A percentile compares a stretch with the other conserved stretches of the same genome.
phyloP scores from a whole-genome alignment of 257 asterid genomes.

The Solanum medicagineum region DNA sequence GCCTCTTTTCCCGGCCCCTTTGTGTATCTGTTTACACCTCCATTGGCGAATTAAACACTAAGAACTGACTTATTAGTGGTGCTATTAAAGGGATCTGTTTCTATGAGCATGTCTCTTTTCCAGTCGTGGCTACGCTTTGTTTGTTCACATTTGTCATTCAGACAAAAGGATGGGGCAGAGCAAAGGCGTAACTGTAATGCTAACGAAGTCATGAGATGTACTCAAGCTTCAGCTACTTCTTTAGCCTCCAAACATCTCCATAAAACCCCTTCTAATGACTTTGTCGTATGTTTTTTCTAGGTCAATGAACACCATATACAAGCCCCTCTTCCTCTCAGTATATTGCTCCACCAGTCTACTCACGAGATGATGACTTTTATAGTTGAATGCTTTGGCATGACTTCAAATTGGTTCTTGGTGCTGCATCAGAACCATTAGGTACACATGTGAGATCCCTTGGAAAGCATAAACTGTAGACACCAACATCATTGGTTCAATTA shows the following conservation, averaged over 20 bases:
- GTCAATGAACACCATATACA: background rate
- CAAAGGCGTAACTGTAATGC: too few species aligned
- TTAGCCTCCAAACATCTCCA: background rate
- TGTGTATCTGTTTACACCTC: too few species aligned
- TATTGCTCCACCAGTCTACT: background rate
- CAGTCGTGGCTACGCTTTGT: too few species aligned
- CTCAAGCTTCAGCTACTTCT: background rate
- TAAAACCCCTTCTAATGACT: background rate
- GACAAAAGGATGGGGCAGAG: too few species aligned
- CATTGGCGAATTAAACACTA: too few species aligned
- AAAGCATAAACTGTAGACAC: background rate
- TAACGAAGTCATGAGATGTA: too few species aligned
- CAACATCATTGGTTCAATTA: background rate
- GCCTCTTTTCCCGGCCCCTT: too few species aligned
- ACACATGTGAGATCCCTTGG: background rate
- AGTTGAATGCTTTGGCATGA: background rate
- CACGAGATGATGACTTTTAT: background rate
- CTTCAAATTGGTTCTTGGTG: background rate
- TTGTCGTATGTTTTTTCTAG: background rate
- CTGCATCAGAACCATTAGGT: background rate
- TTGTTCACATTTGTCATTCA: too few species aligned
- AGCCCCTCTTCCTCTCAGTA: background rate
- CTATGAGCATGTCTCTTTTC: constrained; percentile 63
- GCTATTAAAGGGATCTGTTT: constrained; percentile 43
- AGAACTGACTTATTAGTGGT: too few species aligned